Conservation (phyloP, 495 filamentous ascomycete species). For the Pyrenula massariospora region DNA sequence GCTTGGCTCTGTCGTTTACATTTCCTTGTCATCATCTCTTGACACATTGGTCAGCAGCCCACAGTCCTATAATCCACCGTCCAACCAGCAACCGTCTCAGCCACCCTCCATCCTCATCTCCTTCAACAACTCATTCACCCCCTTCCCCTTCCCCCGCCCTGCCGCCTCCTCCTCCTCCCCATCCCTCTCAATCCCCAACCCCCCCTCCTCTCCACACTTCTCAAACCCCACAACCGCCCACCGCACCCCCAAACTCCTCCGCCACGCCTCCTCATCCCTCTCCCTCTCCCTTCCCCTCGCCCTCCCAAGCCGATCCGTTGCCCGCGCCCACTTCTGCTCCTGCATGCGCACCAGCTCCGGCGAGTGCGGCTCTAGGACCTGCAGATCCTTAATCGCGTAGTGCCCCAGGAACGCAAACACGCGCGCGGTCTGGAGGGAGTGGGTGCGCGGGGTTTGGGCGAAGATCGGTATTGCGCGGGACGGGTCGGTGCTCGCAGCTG, state of each 20-base stretch:
- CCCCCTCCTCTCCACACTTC: neutral
- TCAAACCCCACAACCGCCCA: neutral
- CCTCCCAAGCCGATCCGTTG: neutral
- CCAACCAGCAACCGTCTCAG: too few species aligned
- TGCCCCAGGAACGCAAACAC: neutral
- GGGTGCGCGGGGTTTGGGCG: neutral
- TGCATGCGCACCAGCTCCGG: neutral
- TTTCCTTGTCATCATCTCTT: too few species aligned
- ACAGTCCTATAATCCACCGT: too few species aligned
- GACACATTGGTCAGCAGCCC: too few species aligned
- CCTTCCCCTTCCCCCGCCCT: neutral
- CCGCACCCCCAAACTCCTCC: conserved; percentile 19
- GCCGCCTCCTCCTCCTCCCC: neutral
- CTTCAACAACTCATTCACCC: neutral
- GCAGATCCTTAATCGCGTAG: neutral
- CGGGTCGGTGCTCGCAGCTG: neutral
- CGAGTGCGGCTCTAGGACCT: neutral
- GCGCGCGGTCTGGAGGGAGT: neutral
- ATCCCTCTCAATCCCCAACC: neutral
- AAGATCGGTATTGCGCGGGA: neutral
- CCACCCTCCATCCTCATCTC: neutral
- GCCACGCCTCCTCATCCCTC: conserved; percentile 14
- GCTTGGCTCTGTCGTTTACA: too few species aligned
- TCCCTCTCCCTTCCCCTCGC: conserved; percentile 5
- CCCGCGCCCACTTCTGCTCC: neutral